Evolutionary conservation across 2,329 filamentous ascomycete species (phyloP).

Genomic region (Tolypocladium cylindrosporum): DNA sequence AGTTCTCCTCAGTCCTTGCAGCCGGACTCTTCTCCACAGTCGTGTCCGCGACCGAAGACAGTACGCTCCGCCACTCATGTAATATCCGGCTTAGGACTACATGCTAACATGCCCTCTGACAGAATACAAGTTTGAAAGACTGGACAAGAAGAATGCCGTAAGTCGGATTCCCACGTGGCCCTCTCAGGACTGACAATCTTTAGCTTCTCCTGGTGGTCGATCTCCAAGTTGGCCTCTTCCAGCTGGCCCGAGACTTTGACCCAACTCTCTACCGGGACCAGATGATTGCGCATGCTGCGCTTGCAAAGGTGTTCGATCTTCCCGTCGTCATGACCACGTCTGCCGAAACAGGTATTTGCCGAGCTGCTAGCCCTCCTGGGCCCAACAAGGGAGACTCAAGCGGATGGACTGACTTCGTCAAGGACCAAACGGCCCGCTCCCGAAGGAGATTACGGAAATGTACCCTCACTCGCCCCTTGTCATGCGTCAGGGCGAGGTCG

Average conservation of each 20-base stretch:
- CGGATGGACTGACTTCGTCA: background rate
- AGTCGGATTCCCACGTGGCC: background rate
- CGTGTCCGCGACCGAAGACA: background rate
- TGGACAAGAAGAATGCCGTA: background rate
- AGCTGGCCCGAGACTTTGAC: conserved; percentile 53
- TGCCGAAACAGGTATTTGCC: background rate
- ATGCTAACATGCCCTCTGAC: background rate
- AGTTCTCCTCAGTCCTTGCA: background rate
- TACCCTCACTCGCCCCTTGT: conserved; percentile 59
- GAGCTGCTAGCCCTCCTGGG: background rate
- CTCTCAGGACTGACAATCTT: background rate
- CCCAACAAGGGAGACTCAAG: background rate
- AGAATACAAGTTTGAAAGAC: background rate
- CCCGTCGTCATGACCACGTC: background rate
- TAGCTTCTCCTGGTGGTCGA: conserved; percentile 26
- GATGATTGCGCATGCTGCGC: conserved; percentile 58
- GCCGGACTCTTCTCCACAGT: background rate
- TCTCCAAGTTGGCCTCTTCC: conserved; percentile 25
- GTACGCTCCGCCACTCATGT: background rate
- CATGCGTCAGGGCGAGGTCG: conserved; percentile 59
- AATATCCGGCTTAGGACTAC: background rate
- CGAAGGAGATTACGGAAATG: conserved; percentile 19
- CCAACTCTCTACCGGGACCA: conserved; percentile 54
- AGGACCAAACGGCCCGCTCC: background rate
- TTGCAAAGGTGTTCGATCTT: background rate